Evolutionary conservation across 108 stramenopile species (phyloP), one percentile per base, ranked within the genome.

Genomic region (Fragilaria radians): DNA sequence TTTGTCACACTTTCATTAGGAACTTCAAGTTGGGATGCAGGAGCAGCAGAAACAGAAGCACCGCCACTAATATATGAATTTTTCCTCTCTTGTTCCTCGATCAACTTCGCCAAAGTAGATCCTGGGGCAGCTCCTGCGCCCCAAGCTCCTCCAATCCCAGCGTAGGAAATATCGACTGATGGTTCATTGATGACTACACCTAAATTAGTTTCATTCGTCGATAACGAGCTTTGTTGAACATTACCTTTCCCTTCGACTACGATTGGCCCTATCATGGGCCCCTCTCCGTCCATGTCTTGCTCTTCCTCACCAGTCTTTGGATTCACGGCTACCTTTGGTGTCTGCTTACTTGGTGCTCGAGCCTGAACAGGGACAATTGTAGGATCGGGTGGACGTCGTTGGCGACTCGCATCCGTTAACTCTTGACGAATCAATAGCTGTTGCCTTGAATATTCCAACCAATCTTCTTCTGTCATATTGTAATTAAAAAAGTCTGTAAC

Each of bases 401-500:
- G 87, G 56, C 80, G 77, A 52, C 59, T 65, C 1, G 93, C 93
- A 71, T 94, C 89, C 14, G 82, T 91, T 54, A 94, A 72, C 59
- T 94, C 93, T 55, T 94, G 93, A 49, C 93, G 70, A 45, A 94
- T 81, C 24, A 70, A 53, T 45, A 89, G 57, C 57, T 94, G 93
- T 22, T 83, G 70, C 47, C 89, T 79, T 24, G 77, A 57, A 66
- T 94, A 94, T 57, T 91, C 88, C 56, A 88, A 42, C 89, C 93
- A 91, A 51, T 89, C 93, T 51, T 87, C 89, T 36, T 92, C 87
- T 14, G 64, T 68, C 61, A 92, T 58, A 26, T 76, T 80, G 64
- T 94, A 94, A 61, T 94, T 94, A 76, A 94, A 89, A 71, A 80
- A 94, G 56, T 94, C 93, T 0, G 86, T 81, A 14, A 83, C 21